phyloP scores from a whole-genome alignment of 192 early-diverging fungal species.

The Podila horticola region DNA sequence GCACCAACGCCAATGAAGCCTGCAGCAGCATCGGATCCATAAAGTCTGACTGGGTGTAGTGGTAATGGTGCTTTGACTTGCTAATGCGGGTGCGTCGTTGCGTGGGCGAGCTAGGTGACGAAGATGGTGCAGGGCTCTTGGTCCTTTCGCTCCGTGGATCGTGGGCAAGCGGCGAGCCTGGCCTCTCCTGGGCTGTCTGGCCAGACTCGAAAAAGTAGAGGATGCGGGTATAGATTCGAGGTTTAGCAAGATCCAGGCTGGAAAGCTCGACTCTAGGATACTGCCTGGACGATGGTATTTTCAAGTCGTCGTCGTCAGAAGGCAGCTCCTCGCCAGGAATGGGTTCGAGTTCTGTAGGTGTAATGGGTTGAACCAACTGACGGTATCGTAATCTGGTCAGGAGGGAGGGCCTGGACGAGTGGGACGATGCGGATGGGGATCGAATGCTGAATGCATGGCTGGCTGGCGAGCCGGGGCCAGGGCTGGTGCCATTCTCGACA shows the following conservation, averaged over 20 bases:
- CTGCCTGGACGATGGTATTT: background rate
- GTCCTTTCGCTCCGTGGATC: background rate
- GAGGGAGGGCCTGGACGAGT: background rate
- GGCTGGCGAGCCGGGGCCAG: background rate
- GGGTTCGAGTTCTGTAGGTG: constrained; percentile 39
- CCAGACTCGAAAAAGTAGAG: constrained; percentile 47
- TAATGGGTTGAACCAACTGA: constrained; percentile 42
- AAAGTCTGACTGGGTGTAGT: constrained; percentile 35
- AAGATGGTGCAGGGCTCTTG: constrained; percentile 8
- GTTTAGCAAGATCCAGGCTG: constrained; percentile 47
- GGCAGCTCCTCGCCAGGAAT: background rate
- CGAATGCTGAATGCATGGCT: background rate
- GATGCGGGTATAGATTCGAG: constrained; percentile 52
- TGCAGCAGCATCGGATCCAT: constrained; percentile 51
- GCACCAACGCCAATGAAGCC: constrained; percentile 46
- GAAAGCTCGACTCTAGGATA: constrained; percentile 39
- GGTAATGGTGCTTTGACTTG: constrained; percentile 26
- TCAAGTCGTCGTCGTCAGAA: background rate
- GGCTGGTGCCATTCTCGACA: background rate
- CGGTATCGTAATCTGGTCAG: constrained; percentile 38
- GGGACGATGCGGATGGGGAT: constrained; percentile 25
- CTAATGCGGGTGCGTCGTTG: constrained; percentile 1
- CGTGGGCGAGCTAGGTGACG: constrained; percentile 3
- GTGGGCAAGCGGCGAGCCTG: background rate
- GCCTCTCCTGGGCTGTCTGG: constrained; percentile 14